Evolutionary conservation across 2,329 filamentous ascomycete species (phyloP).

Genomic region (Sphaerostilbella broomeana): DNA sequence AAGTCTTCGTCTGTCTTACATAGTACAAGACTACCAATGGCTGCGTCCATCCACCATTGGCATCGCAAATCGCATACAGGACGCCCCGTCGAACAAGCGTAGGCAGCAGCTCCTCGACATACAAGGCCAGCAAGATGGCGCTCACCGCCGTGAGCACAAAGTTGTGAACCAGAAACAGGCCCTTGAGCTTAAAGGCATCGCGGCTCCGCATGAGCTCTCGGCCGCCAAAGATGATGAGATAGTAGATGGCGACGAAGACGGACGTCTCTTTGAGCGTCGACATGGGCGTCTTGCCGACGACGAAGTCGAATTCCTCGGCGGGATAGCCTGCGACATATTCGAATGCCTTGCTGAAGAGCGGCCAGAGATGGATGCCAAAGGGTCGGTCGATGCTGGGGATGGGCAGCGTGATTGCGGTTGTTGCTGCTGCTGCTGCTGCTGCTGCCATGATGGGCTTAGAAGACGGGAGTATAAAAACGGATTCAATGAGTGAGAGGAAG

Average conservation of each 20-base stretch:
- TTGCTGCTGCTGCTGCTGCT: neutral
- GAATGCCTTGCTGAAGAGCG: constrained; percentile 68
- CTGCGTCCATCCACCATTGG: constrained; percentile 67
- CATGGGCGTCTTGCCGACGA: constrained; percentile 66
- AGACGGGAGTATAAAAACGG: too few relatives aligned
- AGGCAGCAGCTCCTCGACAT: constrained; percentile 73
- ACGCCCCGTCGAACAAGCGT: constrained; percentile 65
- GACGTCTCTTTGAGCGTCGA: constrained; percentile 69
- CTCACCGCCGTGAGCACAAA: constrained; percentile 75
- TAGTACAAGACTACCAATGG: constrained; percentile 82
- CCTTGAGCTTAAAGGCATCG: constrained; percentile 67
- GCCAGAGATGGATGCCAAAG: constrained; percentile 11
- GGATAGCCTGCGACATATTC: constrained; percentile 64
- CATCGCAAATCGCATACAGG: constrained; percentile 71
- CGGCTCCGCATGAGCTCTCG: constrained; percentile 76
- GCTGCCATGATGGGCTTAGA: too few relatives aligned
- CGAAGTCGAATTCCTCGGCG: constrained; percentile 71
- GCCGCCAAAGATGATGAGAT: constrained; percentile 76
- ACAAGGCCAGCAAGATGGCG: constrained; percentile 63
- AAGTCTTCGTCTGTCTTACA: constrained; percentile 42
- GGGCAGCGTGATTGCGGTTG: constrained; percentile 1
- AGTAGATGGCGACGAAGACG: constrained; percentile 68
- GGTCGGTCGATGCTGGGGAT: constrained; percentile 12
- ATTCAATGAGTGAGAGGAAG: too few relatives aligned
- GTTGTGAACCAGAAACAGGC: constrained; percentile 83